These are phyloP conservation scores for Moesziomyces antarcticus DNA, from an alignment of 1,284 basidiomycete genomes.

Conservation along the genomic window DNA sequence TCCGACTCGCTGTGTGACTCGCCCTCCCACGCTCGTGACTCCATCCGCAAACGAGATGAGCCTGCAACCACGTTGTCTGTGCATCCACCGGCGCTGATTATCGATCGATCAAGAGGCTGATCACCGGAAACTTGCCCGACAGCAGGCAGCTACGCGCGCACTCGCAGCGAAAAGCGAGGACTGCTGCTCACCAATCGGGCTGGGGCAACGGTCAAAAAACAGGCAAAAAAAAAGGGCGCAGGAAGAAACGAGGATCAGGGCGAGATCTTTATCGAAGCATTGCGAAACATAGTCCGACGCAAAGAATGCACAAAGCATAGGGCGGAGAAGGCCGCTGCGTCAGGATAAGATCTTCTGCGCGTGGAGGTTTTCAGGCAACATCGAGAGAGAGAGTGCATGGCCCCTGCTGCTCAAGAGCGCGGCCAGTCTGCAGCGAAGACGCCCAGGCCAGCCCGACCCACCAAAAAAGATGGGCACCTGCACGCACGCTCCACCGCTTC, in stretches of 20 bases:
- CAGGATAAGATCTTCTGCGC: no score
- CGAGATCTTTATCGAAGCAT: conserved; percentile 27
- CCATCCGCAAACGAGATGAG: background rate
- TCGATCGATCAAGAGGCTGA: conserved; percentile 26
- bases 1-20: conserved; percentile 4
- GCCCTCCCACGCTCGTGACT: background rate
- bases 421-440: no score
- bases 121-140: conserved; percentile 12
- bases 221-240: conserved; percentile 2
- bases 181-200: background rate
- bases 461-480: no score
- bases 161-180: background rate
- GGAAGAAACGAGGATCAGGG: background rate
- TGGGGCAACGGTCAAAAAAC: background rate
- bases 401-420: no score
- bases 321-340: no score
- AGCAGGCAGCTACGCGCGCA: background rate
- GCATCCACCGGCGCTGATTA: conserved; percentile 8
- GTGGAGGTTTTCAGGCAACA: no score
- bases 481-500: no score
- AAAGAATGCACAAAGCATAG: background rate
- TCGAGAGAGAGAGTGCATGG: no score
- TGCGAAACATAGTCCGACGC: conserved; percentile 21
- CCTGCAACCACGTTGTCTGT: conserved; percentile 1
- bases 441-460: no score